Percentiles rank a stretch among this genome's conserved stretches.
phyloP scores from a whole-genome alignment of 805 yeast genomes.

The Suhomyces faveliae region DNA sequence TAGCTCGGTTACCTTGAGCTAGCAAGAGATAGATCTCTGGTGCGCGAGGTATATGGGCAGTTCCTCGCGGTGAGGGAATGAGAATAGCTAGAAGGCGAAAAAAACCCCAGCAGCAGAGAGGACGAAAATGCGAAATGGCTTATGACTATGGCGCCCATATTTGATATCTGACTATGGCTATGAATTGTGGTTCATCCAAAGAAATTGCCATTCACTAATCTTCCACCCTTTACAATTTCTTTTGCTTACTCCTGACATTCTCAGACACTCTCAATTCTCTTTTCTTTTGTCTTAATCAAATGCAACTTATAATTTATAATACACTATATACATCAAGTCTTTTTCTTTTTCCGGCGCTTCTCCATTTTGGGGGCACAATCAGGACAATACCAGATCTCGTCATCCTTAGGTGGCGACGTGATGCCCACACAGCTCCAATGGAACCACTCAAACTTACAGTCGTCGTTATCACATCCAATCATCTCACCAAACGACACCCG shows the following conservation, averaged over 20 bases:
- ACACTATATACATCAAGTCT: conserved; percentile 14
- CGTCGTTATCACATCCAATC: conserved; percentile 93
- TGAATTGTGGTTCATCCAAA: too few species aligned
- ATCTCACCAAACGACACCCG: conserved; percentile 92
- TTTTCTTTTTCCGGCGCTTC: conserved; percentile 42
- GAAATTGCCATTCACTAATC: too few species aligned
- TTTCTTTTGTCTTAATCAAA: too few species aligned
- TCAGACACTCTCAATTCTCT: too few species aligned
- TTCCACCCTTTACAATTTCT: too few species aligned
- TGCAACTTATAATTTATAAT: too few species aligned
- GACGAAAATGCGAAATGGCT: too few species aligned
- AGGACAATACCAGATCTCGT: conserved; percentile 84
- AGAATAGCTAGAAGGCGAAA: neutral
- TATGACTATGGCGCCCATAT: too few species aligned
- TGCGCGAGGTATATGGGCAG: neutral
- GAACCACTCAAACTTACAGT: conserved; percentile 92
- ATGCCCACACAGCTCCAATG: conserved; percentile 94
- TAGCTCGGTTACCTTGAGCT: too few species aligned
- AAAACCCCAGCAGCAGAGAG: too few species aligned
- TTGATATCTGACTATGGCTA: too few species aligned
- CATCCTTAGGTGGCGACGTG: conserved; percentile 83
- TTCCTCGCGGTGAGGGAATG: neutral
- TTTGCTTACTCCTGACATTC: too few species aligned
- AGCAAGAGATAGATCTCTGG: neutral
- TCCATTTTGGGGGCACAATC: conserved; percentile 60